phyloP scores from a whole-genome alignment of 2,329 filamentous ascomycete genomes.

The Zasmidium citrigriseum region DNA sequence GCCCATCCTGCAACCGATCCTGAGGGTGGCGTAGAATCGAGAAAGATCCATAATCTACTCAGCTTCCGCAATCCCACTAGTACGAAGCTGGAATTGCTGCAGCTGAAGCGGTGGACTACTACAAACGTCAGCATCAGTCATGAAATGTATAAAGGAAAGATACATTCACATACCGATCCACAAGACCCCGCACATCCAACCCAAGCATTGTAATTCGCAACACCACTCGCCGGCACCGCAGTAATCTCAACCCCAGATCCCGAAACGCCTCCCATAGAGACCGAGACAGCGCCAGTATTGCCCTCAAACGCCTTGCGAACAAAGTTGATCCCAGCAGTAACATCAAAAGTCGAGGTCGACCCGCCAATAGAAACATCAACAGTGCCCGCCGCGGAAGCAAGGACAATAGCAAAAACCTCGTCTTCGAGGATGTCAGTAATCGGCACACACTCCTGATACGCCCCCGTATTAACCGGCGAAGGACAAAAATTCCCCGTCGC shows the following conservation, averaged over 20 bases:
- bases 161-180: background rate
- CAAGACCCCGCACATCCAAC: constrained; percentile 19
- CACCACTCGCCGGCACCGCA: constrained; percentile 21
- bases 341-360: constrained; percentile 21
- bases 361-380: constrained; percentile 44
- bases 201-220: constrained; percentile 29
- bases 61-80: too few species aligned
- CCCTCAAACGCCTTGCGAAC: constrained; percentile 38
- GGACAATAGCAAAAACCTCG: constrained; percentile 47
- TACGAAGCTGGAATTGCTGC: too few species aligned
- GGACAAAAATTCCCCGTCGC: constrained; percentile 33
- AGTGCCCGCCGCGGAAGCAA: constrained; percentile 33
- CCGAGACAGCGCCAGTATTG: constrained; percentile 43
- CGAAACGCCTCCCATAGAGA: constrained; percentile 36
- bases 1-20: background rate
- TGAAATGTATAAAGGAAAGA: too few species aligned
- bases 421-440: constrained; percentile 43
- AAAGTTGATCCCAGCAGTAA: constrained; percentile 23
- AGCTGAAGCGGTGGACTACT: too few species aligned
- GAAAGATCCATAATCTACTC: too few species aligned
- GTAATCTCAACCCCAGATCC: constrained; percentile 38
- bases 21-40: too few species aligned
- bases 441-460: constrained; percentile 20
- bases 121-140: too few species aligned
- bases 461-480: constrained; percentile 37